phyloP scores from a whole-genome alignment of 2,329 filamentous ascomycete genomes.

The Hymenoscyphus albidus region DNA sequence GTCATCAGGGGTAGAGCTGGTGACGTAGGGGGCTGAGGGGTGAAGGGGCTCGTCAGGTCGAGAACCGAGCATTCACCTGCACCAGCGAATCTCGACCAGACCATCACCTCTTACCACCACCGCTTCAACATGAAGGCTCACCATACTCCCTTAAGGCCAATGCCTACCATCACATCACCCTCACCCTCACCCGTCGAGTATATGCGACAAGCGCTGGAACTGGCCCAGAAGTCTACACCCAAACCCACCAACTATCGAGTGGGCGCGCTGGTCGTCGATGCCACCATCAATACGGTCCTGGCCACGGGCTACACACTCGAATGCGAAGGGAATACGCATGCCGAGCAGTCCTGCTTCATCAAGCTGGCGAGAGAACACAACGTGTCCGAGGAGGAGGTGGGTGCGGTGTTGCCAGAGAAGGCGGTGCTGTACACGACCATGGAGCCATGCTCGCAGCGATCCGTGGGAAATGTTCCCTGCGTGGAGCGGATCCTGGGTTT shows the following conservation, averaged over 20 bases:
- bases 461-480: slow-evolving; percentile 73
- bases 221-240: slow-evolving; percentile 75
- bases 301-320: slow-evolving; percentile 89
- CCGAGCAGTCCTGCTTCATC: slow-evolving; percentile 85
- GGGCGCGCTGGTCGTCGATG: slow-evolving; percentile 68
- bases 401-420: slow-evolving; percentile 47
- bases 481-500: slow-evolving; percentile 72
- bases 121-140: neutral
- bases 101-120: neutral
- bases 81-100: neutral
- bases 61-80: too few relatives aligned
- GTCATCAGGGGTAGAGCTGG: too few relatives aligned
- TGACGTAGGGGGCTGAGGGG: too few relatives aligned
- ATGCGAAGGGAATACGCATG: slow-evolving; percentile 88
- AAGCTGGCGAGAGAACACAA: slow-evolving; percentile 58
- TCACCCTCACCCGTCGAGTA: slow-evolving; percentile 37
- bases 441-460: slow-evolving; percentile 73
- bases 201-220: slow-evolving; percentile 69
- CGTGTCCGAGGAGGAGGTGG: slow-evolving; percentile 52
- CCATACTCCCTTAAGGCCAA: neutral
- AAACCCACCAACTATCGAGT: slow-evolving; percentile 76
- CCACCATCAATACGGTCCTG: slow-evolving; percentile 55
- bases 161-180: neutral
- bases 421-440: slow-evolving; percentile 83
- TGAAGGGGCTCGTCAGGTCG: too few relatives aligned